A percentile compares a stretch with the other conserved stretches of the same genome.
These are phyloP conservation scores for Pelargonium australe DNA, from an alignment of 441 rosid genomes.

Conservation along the genomic window DNA sequence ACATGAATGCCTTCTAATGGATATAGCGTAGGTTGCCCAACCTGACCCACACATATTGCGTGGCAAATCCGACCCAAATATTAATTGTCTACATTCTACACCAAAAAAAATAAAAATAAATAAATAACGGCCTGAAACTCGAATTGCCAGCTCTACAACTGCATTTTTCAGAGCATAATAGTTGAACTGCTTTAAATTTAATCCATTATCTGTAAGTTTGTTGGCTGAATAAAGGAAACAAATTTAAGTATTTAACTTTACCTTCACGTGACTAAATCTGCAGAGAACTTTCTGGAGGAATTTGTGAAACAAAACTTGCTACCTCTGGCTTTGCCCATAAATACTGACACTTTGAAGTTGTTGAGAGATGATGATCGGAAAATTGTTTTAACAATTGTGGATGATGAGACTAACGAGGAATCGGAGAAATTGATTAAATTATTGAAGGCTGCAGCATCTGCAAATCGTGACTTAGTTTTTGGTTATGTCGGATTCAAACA, in stretches of 20 bases:
- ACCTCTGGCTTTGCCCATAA: conserved; percentile 67
- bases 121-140: too few species aligned
- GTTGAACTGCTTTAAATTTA: background rate
- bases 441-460: conserved; percentile 83
- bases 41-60: too few species aligned
- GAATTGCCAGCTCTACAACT: too few species aligned
- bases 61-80: too few species aligned
- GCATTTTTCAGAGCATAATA: background rate
- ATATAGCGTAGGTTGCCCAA: too few species aligned
- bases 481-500: conserved; percentile 78
- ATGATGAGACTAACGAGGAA: conserved; percentile 61
- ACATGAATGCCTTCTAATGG: too few species aligned
- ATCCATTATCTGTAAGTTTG: background rate
- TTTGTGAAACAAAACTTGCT: conserved; percentile 73
- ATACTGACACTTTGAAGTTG: conserved; percentile 58
- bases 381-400: conserved; percentile 60
- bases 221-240: background rate
- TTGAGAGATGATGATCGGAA: conserved; percentile 75
- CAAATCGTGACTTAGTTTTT: conserved; percentile 80
- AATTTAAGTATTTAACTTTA: background rate
- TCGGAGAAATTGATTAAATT: conserved; percentile 49
- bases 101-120: too few species aligned
- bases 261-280: conserved; percentile 19
- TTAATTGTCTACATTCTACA: too few species aligned
- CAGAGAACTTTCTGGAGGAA: conserved; percentile 68